Percentiles rank a stretch among this genome's conserved stretches.
Evolutionary conservation across 257 asterid genomes (phyloP).

Genomic region (Penstemon davidsonii): DNA sequence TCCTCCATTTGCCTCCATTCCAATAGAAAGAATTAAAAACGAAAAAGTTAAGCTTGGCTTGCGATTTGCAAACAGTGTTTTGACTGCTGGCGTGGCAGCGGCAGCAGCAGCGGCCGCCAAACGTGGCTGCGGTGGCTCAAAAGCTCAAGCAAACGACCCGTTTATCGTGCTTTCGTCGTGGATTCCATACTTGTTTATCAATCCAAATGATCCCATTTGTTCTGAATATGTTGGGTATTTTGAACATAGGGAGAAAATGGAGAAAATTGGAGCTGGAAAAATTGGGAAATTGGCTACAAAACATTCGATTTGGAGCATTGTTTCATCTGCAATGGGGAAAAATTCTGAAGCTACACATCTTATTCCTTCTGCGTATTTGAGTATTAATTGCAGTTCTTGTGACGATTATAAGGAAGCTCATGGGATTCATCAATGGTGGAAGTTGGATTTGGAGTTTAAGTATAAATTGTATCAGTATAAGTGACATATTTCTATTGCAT

Average conservation of each 20-base stretch:
- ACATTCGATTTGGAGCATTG: conserved; percentile 56
- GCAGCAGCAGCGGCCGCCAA: conserved; percentile 31
- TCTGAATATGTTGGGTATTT: conserved; percentile 64
- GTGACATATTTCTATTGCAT: too few relatives aligned
- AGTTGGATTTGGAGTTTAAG: too few relatives aligned
- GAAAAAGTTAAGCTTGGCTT: conserved; percentile 55
- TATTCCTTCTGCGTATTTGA: conserved; percentile 63
- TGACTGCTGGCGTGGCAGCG: conserved; percentile 59
- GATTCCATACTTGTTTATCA: conserved; percentile 70
- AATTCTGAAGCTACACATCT: conserved; percentile 61
- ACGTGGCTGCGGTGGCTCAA: conserved; percentile 10
- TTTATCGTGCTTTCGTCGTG: conserved; percentile 51
- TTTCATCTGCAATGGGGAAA: conserved; percentile 45
- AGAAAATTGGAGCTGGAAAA: conserved; percentile 46
- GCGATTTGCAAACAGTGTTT: conserved; percentile 48
- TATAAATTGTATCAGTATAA: too few relatives aligned
- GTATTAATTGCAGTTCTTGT: conserved; percentile 25
- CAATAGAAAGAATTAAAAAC: conserved; percentile 44
- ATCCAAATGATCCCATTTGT: conserved; percentile 64
- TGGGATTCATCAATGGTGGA: too few relatives aligned
- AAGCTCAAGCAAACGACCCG: conserved; percentile 23
- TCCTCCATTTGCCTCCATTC: conserved; percentile 73
- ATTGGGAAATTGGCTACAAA: conserved; percentile 61
- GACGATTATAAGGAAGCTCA: too few relatives aligned
- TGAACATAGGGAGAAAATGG: conserved; percentile 67